Evolutionary conservation across 345 rosid genomes (phyloP), one percentile per base, ranked within the genome.

Genomic region (Geranium brycei): DNA sequence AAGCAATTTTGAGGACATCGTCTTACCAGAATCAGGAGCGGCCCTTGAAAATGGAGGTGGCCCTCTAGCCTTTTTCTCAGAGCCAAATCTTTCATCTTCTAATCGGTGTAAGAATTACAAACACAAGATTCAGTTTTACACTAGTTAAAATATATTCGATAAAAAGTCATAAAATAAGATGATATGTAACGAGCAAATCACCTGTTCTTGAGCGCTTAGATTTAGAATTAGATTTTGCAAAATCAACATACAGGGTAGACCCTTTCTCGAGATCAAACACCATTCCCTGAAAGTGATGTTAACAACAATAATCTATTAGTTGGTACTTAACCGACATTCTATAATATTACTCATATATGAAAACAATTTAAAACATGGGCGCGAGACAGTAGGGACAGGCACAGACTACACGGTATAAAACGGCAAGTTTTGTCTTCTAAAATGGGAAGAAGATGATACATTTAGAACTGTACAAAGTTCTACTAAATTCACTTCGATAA

Each of bases 211-310:
- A 58, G 62, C 95, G 96, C 82, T 91, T 91, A 12, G 91, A 79
- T 73, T 91, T 79, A 57, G 98, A 87, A 79, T 91, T 91, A 31
- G 88, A 82, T 82, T 89, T 91, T 59, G 95, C 96, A 74, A 87
- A 86, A 79, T 91, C 93, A 69, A 89, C 78, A 74, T 83, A 69
- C 18, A 91, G 78, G 64, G 85, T 80, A n/a, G 91, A 83, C 55
- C 87, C 91, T 73, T 82, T 87, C 79, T 89, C 98, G 69, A 86
- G 93, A 64, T 89, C 98, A 78, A 89, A 92, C 60, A 86, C 84
- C 88, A 87, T 84, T 23, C 96, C 91, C 95, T 87, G 85, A 57
- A 78, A 71, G 40, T 55, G 74, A 69, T 16, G 58, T 73, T 62
- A 60, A 3, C 18, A 32, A 13, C 23, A 66, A 19, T 64, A 19